Conservation (phyloP, 2,329 filamentous ascomycete species). For the Monilinia polystroma region DNA sequence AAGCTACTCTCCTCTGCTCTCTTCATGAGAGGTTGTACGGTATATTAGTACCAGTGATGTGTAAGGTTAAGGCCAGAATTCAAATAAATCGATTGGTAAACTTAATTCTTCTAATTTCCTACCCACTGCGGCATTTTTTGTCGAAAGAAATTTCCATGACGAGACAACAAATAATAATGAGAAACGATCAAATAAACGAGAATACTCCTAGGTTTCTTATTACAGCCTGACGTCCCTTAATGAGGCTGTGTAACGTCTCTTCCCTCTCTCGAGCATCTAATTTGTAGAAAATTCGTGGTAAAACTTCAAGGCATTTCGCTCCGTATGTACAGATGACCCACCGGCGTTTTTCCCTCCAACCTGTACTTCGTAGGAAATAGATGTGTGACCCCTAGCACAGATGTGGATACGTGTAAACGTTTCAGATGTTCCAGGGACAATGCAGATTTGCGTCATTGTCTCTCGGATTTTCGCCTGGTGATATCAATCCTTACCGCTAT, state of each 20-base stretch:
- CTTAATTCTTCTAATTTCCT: background rate
- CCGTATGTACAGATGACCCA: background rate
- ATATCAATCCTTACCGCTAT: background rate
- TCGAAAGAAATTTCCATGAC: too few relatives aligned
- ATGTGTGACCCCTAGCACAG: background rate
- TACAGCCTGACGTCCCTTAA: background rate
- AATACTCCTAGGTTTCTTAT: background rate
- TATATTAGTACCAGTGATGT: background rate
- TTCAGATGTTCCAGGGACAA: background rate
- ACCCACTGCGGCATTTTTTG: too few relatives aligned
- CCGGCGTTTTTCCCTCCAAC: background rate
- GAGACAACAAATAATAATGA: background rate
- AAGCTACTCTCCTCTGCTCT: background rate
- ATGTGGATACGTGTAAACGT: conserved; percentile 1
- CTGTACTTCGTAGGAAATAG: background rate
- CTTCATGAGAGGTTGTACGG: too few relatives aligned
- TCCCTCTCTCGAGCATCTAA: background rate
- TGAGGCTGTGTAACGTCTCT: background rate
- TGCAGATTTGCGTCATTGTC: conserved; percentile 2
- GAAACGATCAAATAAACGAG: background rate
- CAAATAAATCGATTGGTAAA: background rate
- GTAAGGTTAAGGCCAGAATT: background rate
- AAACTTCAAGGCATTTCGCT: too few relatives aligned
- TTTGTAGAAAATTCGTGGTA: background rate
- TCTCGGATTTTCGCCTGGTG: background rate